Evolutionary conservation across 2,329 filamentous ascomycete species (phyloP).

Genomic region (Botrytis aclada): DNA sequence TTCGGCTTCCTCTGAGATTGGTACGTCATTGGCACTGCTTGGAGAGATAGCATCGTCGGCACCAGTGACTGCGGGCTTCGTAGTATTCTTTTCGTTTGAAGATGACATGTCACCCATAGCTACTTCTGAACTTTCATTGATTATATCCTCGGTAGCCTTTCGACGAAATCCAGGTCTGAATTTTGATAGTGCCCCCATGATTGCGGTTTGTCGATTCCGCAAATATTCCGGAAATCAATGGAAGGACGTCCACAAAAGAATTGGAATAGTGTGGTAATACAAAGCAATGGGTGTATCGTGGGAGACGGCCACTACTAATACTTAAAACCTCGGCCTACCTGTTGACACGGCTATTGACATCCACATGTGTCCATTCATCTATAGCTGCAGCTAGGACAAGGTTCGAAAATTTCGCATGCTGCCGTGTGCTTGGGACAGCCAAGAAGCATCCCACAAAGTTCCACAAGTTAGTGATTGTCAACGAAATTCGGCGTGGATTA

Average conservation of each 20-base stretch:
- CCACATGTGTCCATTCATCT: neutral
- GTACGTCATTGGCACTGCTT: neutral
- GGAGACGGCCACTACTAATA: constrained; percentile 7
- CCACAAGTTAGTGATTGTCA: neutral
- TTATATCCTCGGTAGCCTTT: constrained; percentile 19
- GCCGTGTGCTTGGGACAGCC: constrained; percentile 4
- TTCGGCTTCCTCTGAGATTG: constrained; percentile 14
- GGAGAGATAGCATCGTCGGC: neutral
- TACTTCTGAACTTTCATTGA: constrained; percentile 14
- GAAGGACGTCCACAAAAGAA: neutral
- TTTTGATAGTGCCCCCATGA: constrained; percentile 24
- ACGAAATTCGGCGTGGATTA: neutral
- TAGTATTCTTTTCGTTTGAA: constrained; percentile 13
- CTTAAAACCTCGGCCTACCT: neutral
- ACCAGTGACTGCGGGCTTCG: neutral
- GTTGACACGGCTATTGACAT: neutral
- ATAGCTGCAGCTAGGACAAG: constrained; percentile 1
- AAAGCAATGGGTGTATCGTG: neutral
- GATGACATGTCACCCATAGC: constrained; percentile 17
- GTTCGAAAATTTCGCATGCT: neutral
- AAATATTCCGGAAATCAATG: neutral
- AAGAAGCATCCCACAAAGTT: neutral
- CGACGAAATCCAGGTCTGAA: constrained; percentile 21
- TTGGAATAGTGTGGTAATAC: neutral
- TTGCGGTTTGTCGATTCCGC: constrained; percentile 18